Percentiles rank a stretch among this genome's conserved stretches.
Evolutionary conservation across 75 land plant genomes (phyloP).

Genomic region (Pinus taeda): DNA sequence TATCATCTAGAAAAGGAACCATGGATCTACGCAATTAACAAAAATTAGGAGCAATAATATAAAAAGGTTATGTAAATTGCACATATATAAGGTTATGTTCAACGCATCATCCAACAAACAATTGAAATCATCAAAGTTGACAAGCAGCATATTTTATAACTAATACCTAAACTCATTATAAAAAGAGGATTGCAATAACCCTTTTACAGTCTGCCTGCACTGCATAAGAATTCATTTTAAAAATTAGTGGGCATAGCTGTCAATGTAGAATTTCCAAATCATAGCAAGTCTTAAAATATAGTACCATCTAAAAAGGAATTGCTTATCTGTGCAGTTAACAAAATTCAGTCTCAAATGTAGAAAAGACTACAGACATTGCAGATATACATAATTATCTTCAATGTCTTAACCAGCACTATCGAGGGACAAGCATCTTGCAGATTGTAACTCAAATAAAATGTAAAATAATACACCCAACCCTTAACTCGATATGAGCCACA

Average conservation of each 20-base stretch:
- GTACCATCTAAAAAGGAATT: neutral
- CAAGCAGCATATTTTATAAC: neutral
- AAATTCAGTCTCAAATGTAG: neutral
- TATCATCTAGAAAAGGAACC: neutral
- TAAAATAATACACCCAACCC: neutral
- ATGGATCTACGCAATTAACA: neutral
- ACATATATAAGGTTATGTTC: neutral
- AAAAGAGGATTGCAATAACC: conserved; percentile 54
- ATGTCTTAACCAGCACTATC: neutral
- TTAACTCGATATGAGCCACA: neutral
- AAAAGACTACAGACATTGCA: neutral
- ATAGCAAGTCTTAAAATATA: neutral
- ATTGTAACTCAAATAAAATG: neutral
- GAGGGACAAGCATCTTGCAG: neutral
- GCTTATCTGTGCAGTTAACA: neutral
- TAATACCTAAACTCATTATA: conserved; percentile 1
- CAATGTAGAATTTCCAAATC: neutral
- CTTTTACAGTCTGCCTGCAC: conserved; percentile 2
- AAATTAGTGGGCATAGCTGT: neutral
- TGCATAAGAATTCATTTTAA: neutral
- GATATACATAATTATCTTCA: neutral
- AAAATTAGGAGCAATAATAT: neutral
- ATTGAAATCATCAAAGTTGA: neutral
- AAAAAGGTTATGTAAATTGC: neutral
- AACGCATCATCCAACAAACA: neutral